phyloP scores from a whole-genome alignment of 495 filamentous ascomycete genomes.

The Daldinia caldariorum region DNA sequence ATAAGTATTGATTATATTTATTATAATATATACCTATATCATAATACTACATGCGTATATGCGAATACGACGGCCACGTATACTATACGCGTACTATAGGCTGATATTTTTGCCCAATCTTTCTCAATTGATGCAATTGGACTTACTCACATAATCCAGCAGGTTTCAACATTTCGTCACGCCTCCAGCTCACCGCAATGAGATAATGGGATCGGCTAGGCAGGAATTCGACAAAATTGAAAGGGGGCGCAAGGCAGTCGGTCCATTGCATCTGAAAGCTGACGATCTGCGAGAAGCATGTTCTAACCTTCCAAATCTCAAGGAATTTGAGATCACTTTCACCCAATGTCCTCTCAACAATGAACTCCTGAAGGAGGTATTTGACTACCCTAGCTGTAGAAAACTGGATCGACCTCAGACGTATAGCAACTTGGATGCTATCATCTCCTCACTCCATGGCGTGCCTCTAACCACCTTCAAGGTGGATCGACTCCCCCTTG shows the following conservation, averaged over 20 bases:
- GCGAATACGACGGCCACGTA: conserved; percentile 13
- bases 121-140: neutral
- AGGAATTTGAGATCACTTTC: conserved; percentile 55
- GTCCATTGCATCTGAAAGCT: conserved; percentile 53
- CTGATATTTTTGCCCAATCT: conserved; percentile 14
- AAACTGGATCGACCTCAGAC: conserved; percentile 55
- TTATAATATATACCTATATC: neutral
- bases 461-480: conserved; percentile 51
- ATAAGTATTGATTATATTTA: neutral
- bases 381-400: conserved; percentile 53
- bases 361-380: conserved; percentile 52
- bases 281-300: conserved; percentile 55
- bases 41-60: conserved; percentile 8
- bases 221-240: conserved; percentile 53
- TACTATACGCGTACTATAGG: conserved; percentile 6
- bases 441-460: conserved; percentile 56
- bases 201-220: conserved; percentile 52
- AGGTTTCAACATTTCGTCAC: conserved; percentile 56
- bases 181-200: conserved; percentile 51
- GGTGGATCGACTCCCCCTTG: conserved; percentile 59
- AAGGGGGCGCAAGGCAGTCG: conserved; percentile 46
- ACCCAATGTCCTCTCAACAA: conserved; percentile 55
- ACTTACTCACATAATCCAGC: conserved; percentile 23
- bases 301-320: conserved; percentile 56
- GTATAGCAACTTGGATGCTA: conserved; percentile 56